A percentile compares a stretch with the other conserved stretches of the same genome.
Conservation (phyloP, 805 yeast genomes). For the Pichia sporocuriosa region DNA sequence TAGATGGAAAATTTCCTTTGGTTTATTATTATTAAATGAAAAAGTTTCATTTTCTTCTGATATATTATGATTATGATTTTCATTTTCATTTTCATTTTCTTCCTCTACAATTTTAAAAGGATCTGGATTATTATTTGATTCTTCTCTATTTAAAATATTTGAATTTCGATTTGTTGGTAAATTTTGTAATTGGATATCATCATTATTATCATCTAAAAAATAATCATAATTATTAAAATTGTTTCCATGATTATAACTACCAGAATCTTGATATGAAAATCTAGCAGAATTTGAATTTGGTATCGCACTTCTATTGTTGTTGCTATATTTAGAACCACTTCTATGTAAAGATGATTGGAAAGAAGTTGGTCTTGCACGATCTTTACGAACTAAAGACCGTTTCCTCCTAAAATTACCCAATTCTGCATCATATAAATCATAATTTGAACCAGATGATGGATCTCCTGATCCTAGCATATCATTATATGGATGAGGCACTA, state of each 20-base stretch:
- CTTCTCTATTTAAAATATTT: not conserved
- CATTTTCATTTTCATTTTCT: not conserved
- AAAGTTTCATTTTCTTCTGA: not conserved
- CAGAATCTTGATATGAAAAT: constrained; percentile 1
- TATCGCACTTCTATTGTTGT: not conserved
- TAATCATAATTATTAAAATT: not conserved
- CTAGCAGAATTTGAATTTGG: constrained; percentile 3
- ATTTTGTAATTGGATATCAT: constrained; percentile 7
- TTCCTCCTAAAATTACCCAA: constrained; percentile 39
- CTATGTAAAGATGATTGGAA: constrained; percentile 3
- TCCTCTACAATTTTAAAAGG: constrained; percentile 2
- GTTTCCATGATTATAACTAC: not conserved
- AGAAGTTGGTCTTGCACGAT: constrained; percentile 44
- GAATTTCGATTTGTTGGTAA: constrained; percentile 1
- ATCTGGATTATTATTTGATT: not conserved
- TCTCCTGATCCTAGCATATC: constrained; percentile 5
- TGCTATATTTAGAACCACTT: constrained; percentile 6
- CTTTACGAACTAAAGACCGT: constrained; percentile 77
- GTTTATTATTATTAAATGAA: constrained; percentile 1
- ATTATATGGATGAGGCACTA: constrained; percentile 14
- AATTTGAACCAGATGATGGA: not conserved
- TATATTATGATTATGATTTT: not conserved
- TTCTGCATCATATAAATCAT: constrained; percentile 25
- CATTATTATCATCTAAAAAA: not conserved
- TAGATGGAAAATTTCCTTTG: constrained; percentile 34